These are phyloP conservation scores for Chaetoceros muelleri DNA, from an alignment of 108 stramenopile genomes.

Conservation along the genomic window DNA sequence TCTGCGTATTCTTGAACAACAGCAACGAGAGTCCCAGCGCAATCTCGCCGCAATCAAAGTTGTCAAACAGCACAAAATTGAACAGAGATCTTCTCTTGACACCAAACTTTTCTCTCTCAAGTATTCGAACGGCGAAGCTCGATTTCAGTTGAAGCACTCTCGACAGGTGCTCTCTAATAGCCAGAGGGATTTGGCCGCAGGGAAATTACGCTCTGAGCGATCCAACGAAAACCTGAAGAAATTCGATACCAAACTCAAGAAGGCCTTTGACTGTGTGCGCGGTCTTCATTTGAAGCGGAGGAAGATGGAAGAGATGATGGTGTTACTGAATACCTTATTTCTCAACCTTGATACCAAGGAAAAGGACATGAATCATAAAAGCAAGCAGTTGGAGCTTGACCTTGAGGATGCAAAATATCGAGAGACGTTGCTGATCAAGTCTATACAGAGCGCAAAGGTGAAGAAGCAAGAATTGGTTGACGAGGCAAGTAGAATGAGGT, in stretches of 20 bases:
- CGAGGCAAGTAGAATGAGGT: slow-evolving; percentile 22
- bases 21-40: slow-evolving; percentile 68
- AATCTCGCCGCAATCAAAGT: slow-evolving; percentile 42
- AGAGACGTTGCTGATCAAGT: slow-evolving; percentile 24
- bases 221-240: slow-evolving; percentile 33
- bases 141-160: slow-evolving; percentile 39
- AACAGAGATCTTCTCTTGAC: slow-evolving; percentile 40
- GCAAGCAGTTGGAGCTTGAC: slow-evolving; percentile 13
- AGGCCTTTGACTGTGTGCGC: slow-evolving; percentile 33
- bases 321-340: slow-evolving; percentile 24
- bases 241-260: slow-evolving; percentile 45
- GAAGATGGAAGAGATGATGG: slow-evolving; percentile 36
- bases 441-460: slow-evolving; percentile 24
- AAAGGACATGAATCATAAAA: slow-evolving; percentile 16
- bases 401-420: slow-evolving; percentile 24
- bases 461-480: slow-evolving; percentile 24
- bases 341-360: slow-evolving; percentile 23
- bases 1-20: slow-evolving; percentile 68
- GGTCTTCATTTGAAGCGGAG: slow-evolving; percentile 21
- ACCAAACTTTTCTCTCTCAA: slow-evolving; percentile 49
- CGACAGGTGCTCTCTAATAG: slow-evolving; percentile 36
- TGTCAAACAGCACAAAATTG: slow-evolving; percentile 39
- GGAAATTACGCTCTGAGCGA: slow-evolving; percentile 21
- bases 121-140: slow-evolving; percentile 54
- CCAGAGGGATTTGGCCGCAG: slow-evolving; percentile 39